These are phyloP conservation scores for Pulveroboletus frians DNA, from an alignment of 768 basidiomycete genomes.

Conservation along the genomic window DNA sequence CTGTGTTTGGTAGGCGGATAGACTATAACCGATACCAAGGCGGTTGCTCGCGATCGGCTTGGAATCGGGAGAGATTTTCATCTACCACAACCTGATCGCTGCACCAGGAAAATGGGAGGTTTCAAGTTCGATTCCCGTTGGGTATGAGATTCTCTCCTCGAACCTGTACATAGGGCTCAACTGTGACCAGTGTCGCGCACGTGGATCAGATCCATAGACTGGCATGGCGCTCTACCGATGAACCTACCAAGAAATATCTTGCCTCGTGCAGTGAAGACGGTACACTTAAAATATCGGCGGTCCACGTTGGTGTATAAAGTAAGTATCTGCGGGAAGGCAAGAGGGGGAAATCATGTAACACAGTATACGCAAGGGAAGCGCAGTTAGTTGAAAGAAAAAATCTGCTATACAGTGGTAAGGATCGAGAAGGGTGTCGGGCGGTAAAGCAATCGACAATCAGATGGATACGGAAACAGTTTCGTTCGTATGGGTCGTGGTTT, in stretches of 20 bases:
- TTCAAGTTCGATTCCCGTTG: slow-evolving; percentile 41
- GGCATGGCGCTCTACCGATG: slow-evolving; percentile 61
- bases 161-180: neutral
- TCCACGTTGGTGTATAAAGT: slow-evolving; percentile 50
- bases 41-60: slow-evolving; percentile 75
- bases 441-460: slow-evolving; percentile 32
- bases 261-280: slow-evolving; percentile 93
- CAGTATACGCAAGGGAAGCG: slow-evolving; percentile 21
- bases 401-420: slow-evolving; percentile 68
- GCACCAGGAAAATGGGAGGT: slow-evolving; percentile 42
- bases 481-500: slow-evolving; percentile 25
- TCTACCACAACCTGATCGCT: slow-evolving; percentile 44
- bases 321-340: slow-evolving; percentile 24
- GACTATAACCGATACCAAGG: slow-evolving; percentile 23
- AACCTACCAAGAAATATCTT: slow-evolving; percentile 41
- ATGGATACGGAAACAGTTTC: slow-evolving; percentile 63
- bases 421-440: slow-evolving; percentile 33
- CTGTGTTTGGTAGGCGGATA: neutral
- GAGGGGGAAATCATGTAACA: slow-evolving; percentile 21
- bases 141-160: slow-evolving; percentile 38
- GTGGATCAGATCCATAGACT: slow-evolving; percentile 74
- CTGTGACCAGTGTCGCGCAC: slow-evolving; percentile 57
- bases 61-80: slow-evolving; percentile 70
- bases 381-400: slow-evolving; percentile 18
- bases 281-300: slow-evolving; percentile 71